Evolutionary conservation across 1,139 yeast species (phyloP), one percentile per base, ranked within the genome.

Genomic region (Scheffersomyces parashehatae): DNA sequence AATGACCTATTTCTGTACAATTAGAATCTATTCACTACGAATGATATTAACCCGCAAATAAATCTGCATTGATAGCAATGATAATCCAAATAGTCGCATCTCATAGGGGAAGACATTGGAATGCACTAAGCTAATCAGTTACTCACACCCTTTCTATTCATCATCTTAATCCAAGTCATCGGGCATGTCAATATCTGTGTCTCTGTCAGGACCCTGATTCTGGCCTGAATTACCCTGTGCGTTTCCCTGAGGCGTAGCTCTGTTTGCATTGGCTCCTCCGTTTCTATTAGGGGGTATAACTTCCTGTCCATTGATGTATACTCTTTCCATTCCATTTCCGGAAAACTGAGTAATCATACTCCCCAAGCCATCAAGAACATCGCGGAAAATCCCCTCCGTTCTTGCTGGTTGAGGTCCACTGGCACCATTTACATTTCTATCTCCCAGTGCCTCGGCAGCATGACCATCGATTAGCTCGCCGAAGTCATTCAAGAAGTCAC

Each of bases 401-500:
- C 26, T 20, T 5, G 8, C 26, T 5, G 26, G 26, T 6, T 20
- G 26, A 3, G 26, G 26, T 20, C 26, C 26, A 20, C 2, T 20
- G 3, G 26, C 7, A 3, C 26, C 26, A 20, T 16, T 16, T 16
- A 16, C 20, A 5, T 20, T 20, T 20, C 8, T 8, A 6, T 20
- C 7, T 20, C 26, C 26, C 8, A 5, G 26, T 20, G 7, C 26
- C 5, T 20, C 26, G 8, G 26, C 8, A 5, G 26, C 26, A 20
- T 9, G 26, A 20, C 26, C 52, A 39, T 59, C 64, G 44, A 59
- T 48, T 32, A 57, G 42, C 13, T 57, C 60, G 1, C 67, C 67
- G 41, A 62, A 52, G 20, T 59, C 56, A 41, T 61, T 62, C 30
- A 62, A 49, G 13, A 62, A 43, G 5, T 58, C 55, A 28, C 64